A percentile compares a stretch with the other conserved stretches of the same genome.
Conservation (phyloP, 2,329 filamentous ascomycete genomes). For the Colletotrichum noveboracense region DNA sequence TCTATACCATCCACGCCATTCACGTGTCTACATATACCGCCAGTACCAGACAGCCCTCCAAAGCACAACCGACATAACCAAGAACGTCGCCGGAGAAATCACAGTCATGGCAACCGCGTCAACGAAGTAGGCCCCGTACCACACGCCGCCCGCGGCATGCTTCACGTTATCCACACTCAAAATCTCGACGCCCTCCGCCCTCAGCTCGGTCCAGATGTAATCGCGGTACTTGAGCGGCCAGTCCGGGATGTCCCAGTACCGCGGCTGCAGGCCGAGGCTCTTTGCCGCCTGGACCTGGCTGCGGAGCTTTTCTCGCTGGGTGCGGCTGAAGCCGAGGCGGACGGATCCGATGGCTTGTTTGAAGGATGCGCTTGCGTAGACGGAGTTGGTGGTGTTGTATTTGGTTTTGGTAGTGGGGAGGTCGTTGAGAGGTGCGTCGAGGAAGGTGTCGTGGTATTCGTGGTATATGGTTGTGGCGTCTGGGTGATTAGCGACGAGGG, state of each 20-base stretch:
- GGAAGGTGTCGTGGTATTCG: neutral
- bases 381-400: too few species aligned
- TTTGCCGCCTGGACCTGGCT: conserved; percentile 54
- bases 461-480: neutral
- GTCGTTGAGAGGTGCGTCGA: neutral
- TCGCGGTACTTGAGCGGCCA: conserved; percentile 61
- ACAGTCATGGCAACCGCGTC: neutral
- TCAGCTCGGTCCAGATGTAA: conserved; percentile 58
- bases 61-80: neutral
- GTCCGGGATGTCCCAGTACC: conserved; percentile 65
- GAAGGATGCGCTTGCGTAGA: conserved; percentile 69
- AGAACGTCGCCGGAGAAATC: neutral
- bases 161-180: conserved; percentile 58
- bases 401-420: too few species aligned
- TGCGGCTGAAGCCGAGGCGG: conserved; percentile 45
- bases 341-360: conserved; percentile 55
- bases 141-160: neutral
- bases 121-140: neutral
- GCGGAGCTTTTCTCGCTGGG: conserved; percentile 49
- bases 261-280: conserved; percentile 54
- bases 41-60: neutral
- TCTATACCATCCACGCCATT: neutral
- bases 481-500: neutral
- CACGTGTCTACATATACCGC: neutral
- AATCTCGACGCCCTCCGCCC: conserved; percentile 62